A percentile compares a stretch with the other conserved stretches of the same genome.
Evolutionary conservation across 2,329 filamentous ascomycete genomes (phyloP).

Genomic region (Emmonsiellopsis sp.): DNA sequence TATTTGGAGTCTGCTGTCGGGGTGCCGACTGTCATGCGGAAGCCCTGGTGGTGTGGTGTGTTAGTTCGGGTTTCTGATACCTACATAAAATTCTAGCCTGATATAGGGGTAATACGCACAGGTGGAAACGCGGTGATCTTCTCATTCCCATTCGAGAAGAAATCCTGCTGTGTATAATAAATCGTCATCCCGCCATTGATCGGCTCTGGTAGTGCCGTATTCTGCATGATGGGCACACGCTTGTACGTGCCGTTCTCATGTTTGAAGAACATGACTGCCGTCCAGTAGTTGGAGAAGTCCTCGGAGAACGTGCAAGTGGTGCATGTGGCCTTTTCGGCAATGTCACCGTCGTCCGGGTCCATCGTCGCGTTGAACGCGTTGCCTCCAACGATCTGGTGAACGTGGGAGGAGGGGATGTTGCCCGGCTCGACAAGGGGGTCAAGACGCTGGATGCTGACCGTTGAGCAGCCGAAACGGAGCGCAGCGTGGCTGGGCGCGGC

Average conservation of each 20-base stretch:
- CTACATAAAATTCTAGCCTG: too few species aligned
- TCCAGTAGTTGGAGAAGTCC: slow-evolving; percentile 42
- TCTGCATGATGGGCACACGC: slow-evolving; percentile 31
- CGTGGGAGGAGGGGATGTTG: not conserved
- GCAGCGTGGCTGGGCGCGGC: not conserved
- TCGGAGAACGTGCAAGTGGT: slow-evolving; percentile 36
- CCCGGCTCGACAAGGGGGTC: not conserved
- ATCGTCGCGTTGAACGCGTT: slow-evolving; percentile 39
- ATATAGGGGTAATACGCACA: not conserved
- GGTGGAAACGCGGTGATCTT: not conserved
- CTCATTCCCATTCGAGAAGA: not conserved
- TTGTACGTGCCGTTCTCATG: slow-evolving; percentile 35
- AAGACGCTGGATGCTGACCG: not conserved
- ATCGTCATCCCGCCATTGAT: not conserved
- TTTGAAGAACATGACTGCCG: slow-evolving; percentile 39
- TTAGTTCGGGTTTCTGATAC: too few species aligned
- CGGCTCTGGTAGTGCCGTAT: not conserved
- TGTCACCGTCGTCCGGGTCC: slow-evolving; percentile 26
- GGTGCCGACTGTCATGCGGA: not conserved
- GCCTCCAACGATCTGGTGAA: not conserved
- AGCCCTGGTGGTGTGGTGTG: not conserved
- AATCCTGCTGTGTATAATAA: not conserved
- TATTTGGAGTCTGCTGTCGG: not conserved
- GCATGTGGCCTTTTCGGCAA: slow-evolving; percentile 18
- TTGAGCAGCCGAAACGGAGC: not conserved